Evolutionary conservation across 1,284 basidiomycete genomes (phyloP).

Genomic region (Tilletia indica): DNA sequence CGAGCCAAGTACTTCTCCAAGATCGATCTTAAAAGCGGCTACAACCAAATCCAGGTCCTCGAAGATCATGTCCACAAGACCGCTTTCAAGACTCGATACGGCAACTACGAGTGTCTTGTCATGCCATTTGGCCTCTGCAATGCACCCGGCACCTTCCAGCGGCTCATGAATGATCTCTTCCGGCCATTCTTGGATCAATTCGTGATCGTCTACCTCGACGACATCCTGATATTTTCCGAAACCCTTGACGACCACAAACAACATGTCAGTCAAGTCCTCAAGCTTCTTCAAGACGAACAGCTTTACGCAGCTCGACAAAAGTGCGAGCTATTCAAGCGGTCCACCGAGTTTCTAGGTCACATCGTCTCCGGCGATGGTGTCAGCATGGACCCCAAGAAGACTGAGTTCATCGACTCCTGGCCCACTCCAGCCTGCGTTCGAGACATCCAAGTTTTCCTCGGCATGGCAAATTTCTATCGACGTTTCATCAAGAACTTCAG

Average conservation of each 20-base stretch:
- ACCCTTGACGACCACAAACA: constrained; percentile 55
- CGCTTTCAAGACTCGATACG: constrained; percentile 23
- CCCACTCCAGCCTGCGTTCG: constrained; percentile 53
- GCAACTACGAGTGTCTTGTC: constrained; percentile 22
- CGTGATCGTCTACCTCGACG: constrained; percentile 60
- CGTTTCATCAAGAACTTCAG: constrained; percentile 20
- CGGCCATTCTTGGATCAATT: constrained; percentile 55
- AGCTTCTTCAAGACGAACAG: constrained; percentile 43
- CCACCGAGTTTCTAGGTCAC: constrained; percentile 59
- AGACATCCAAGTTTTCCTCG: constrained; percentile 21
- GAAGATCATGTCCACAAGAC: constrained; percentile 57
- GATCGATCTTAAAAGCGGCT: constrained; percentile 56
- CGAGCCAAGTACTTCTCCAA: constrained; percentile 55
- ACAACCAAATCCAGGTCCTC: constrained; percentile 55
- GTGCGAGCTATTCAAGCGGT: constrained; percentile 22
- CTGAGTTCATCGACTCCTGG: constrained; percentile 58
- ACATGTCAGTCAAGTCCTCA: constrained; percentile 56
- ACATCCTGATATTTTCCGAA: constrained; percentile 60
- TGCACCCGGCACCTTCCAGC: constrained; percentile 44
- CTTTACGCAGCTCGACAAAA: constrained; percentile 25
- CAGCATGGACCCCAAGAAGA: constrained; percentile 59
- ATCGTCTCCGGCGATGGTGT: constrained; percentile 55
- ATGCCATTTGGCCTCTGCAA: constrained; percentile 21
- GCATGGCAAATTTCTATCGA: constrained; percentile 23
- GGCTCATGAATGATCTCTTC: constrained; percentile 53